phyloP scores from a whole-genome alignment of 2,329 filamentous ascomycete species.

The Neofusicoccum laricinum region DNA sequence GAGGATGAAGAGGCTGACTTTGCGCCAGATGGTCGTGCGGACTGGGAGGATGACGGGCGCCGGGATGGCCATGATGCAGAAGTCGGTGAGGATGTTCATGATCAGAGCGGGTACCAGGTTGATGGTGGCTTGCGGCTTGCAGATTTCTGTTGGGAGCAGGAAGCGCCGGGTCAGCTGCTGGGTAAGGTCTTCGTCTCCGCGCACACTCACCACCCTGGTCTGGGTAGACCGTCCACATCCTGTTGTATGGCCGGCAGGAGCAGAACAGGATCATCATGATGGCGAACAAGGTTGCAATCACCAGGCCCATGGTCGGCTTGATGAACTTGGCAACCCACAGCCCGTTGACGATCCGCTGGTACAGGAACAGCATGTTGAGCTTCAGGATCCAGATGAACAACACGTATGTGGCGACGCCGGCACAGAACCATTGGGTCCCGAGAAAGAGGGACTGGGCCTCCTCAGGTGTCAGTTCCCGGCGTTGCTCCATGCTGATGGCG shows the following conservation, averaged over 20 bases:
- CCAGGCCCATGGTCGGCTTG: constrained; percentile 33
- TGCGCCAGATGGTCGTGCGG: constrained; percentile 28
- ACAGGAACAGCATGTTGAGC: constrained; percentile 43
- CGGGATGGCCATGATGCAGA: constrained; percentile 36
- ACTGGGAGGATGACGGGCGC: constrained; percentile 33
- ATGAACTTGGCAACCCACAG: constrained; percentile 38
- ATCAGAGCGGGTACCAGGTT: constrained; percentile 34
- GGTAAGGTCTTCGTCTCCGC: too few species aligned
- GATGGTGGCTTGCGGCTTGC: constrained; percentile 31
- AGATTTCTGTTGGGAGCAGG: constrained; percentile 21
- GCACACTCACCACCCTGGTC: constrained; percentile 36
- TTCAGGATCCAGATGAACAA: constrained; percentile 41
- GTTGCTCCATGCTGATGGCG: constrained; percentile 31
- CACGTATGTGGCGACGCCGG: constrained; percentile 35
- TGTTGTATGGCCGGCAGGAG: constrained; percentile 45
- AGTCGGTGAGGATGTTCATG: constrained; percentile 35
- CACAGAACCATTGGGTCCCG: constrained; percentile 37
- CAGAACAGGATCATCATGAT: constrained; percentile 39
- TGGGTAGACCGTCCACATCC: constrained; percentile 40
- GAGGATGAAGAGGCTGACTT: constrained; percentile 30
- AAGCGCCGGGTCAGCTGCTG: background rate
- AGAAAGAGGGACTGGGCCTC: constrained; percentile 28
- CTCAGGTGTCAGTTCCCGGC: constrained; percentile 28
- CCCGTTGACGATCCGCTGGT: constrained; percentile 34
- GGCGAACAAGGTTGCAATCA: constrained; percentile 24